phyloP scores from a whole-genome alignment of 108 stramenopile genomes.

The Nannochloropsis salina region DNA sequence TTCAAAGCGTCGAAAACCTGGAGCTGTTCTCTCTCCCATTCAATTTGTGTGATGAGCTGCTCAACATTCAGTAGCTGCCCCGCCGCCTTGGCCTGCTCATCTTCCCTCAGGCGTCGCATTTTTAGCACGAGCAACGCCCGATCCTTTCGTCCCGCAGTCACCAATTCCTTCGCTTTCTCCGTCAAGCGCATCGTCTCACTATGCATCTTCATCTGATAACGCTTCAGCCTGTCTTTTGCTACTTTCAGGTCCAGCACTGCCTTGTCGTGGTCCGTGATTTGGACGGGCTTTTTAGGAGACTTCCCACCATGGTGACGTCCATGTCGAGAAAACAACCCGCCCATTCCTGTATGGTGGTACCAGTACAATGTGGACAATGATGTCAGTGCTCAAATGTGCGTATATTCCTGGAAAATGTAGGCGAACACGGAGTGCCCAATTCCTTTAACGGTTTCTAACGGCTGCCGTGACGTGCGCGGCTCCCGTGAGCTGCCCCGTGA shows the following conservation, averaged over 20 bases:
- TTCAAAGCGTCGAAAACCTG: conserved; percentile 49
- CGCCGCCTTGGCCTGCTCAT: conserved; percentile 51
- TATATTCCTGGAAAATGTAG: too few species aligned
- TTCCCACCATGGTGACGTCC: neutral
- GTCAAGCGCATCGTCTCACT: conserved; percentile 31
- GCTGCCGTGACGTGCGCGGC: too few species aligned
- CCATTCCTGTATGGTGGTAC: neutral
- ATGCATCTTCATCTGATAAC: conserved; percentile 50
- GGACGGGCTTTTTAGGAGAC: neutral
- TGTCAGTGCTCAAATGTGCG: too few species aligned
- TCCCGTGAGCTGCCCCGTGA: too few species aligned
- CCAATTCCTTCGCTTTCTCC: conserved; percentile 39
- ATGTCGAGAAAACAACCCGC: neutral
- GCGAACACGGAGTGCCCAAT: too few species aligned
- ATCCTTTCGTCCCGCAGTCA: conserved; percentile 46
- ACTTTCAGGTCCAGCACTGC: conserved; percentile 56
- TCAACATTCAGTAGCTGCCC: conserved; percentile 52
- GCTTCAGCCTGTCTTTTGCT: conserved; percentile 50
- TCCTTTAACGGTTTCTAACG: too few species aligned
- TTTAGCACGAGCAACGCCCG: conserved; percentile 50
- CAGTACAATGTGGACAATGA: too few species aligned
- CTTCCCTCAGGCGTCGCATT: conserved; percentile 40
- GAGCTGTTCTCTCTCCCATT: conserved; percentile 53
- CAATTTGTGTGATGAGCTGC: conserved; percentile 47
- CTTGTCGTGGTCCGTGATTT: conserved; percentile 48